Conservation (phyloP, 305 asterid species). For the Plantago coronopus region DNA sequence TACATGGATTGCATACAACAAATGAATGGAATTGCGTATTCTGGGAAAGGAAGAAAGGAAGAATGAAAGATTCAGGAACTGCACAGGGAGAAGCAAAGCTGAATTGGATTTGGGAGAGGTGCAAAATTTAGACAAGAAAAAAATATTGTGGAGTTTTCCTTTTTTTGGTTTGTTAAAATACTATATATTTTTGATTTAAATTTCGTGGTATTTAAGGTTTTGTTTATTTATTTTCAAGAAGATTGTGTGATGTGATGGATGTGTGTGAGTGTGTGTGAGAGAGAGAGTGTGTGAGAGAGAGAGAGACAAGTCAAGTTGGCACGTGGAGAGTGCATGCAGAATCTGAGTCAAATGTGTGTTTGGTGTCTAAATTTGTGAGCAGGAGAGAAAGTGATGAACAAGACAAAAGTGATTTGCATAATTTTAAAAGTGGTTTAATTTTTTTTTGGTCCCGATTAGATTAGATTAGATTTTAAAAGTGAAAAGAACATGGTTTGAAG, state of each 20-base stretch:
- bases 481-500: not conserved
- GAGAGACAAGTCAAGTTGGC: slow-evolving; percentile 24
- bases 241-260: not conserved
- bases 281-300: too few species aligned
- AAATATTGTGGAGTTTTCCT: too few species aligned
- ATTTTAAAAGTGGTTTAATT: too few species aligned
- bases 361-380: not conserved
- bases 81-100: too few species aligned
- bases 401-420: not conserved
- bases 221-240: not conserved
- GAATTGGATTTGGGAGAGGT: too few species aligned
- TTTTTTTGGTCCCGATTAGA: too few species aligned
- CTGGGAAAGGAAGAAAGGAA: too few species aligned
- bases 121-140: too few species aligned
- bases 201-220: slow-evolving; percentile 14
- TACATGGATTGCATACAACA: not conserved
- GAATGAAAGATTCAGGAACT: too few species aligned
- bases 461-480: not conserved
- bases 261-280: slow-evolving; percentile 12
- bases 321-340: slow-evolving; percentile 46
- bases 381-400: not conserved
- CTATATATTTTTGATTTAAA: not conserved
- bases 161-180: too few species aligned
- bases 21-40: too few species aligned
- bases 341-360: slow-evolving; percentile 21